phyloP scores from a whole-genome alignment of 305 asterid species.

The Lippia alba region DNA sequence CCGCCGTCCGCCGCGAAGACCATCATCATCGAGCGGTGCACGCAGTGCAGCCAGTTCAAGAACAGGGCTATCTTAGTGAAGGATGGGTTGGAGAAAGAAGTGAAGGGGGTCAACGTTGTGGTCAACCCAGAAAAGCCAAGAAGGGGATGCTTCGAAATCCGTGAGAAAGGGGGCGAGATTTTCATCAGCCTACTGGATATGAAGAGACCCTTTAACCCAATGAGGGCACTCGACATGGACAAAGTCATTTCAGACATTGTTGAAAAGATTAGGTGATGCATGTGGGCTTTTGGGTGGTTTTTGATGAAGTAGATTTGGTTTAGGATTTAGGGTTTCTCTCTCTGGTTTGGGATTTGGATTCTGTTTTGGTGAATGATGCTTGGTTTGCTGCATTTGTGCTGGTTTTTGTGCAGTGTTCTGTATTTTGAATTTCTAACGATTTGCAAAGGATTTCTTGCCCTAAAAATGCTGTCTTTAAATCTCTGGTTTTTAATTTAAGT shows the following conservation, averaged over 20 bases:
- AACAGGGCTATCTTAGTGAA: constrained; percentile 48
- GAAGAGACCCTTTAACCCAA: constrained; percentile 51
- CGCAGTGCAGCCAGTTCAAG: constrained; percentile 47
- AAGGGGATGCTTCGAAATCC: constrained; percentile 54
- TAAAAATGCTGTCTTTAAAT: not conserved
- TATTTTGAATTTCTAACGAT: not conserved
- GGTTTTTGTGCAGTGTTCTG: constrained; percentile 8
- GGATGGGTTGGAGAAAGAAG: constrained; percentile 47
- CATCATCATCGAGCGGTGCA: constrained; percentile 56
- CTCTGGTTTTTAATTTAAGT: too few species aligned
- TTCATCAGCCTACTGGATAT: constrained; percentile 49
- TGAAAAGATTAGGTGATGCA: constrained; percentile 41
- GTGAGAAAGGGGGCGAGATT: constrained; percentile 49
- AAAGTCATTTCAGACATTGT: constrained; percentile 50
- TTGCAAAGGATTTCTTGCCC: not conserved
- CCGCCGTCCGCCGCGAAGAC: constrained; percentile 28
- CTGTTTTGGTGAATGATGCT: constrained; percentile 3
- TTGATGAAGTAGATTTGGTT: not conserved
- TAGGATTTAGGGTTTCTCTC: not conserved
- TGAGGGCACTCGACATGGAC: constrained; percentile 51
- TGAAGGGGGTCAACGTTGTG: constrained; percentile 41
- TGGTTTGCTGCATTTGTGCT: not conserved
- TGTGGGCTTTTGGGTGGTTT: not conserved
- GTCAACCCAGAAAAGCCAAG: constrained; percentile 59
- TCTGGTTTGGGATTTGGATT: not conserved